Percentiles rank a stretch among this genome's conserved stretches.
phyloP scores from a whole-genome alignment of 495 filamentous ascomycete genomes.

The Rhypophila decipiens region DNA sequence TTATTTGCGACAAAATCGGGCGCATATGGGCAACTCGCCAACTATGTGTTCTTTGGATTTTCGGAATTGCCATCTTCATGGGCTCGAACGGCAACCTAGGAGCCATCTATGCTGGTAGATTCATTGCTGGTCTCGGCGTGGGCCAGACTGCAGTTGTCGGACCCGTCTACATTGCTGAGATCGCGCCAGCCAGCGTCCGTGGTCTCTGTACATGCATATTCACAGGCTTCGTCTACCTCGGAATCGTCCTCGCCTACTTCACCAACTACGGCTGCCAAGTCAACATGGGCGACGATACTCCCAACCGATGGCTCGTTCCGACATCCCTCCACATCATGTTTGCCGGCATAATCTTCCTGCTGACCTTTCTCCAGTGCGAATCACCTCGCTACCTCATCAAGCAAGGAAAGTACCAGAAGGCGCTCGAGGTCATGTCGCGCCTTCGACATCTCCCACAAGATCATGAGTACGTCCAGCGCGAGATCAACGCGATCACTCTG shows the following conservation, averaged over 20 bases:
- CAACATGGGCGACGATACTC: constrained; percentile 49
- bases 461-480: constrained; percentile 42
- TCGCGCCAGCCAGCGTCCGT: constrained; percentile 55
- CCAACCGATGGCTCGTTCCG: constrained; percentile 58
- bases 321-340: constrained; percentile 69
- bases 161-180: constrained; percentile 54
- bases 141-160: constrained; percentile 63
- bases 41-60: constrained; percentile 59
- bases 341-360: constrained; percentile 56
- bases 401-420: constrained; percentile 39
- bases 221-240: constrained; percentile 56
- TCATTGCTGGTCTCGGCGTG: constrained; percentile 62
- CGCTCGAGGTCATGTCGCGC: constrained; percentile 38
- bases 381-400: constrained; percentile 54
- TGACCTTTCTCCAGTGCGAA: constrained; percentile 60
- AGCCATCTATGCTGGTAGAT: constrained; percentile 60
- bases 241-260: constrained; percentile 56
- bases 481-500: constrained; percentile 44
- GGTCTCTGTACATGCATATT: constrained; percentile 67
- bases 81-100: constrained; percentile 52
- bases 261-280: constrained; percentile 53
- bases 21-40: constrained; percentile 64
- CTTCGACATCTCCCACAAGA: constrained; percentile 44
- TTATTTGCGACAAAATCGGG: constrained; percentile 61
- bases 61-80: constrained; percentile 66